Percentiles rank a stretch among this genome's conserved stretches.
These are phyloP conservation scores for Cryptococcus depauperatus DNA, from an alignment of 1,284 basidiomycete genomes.

Conservation along the genomic window DNA sequence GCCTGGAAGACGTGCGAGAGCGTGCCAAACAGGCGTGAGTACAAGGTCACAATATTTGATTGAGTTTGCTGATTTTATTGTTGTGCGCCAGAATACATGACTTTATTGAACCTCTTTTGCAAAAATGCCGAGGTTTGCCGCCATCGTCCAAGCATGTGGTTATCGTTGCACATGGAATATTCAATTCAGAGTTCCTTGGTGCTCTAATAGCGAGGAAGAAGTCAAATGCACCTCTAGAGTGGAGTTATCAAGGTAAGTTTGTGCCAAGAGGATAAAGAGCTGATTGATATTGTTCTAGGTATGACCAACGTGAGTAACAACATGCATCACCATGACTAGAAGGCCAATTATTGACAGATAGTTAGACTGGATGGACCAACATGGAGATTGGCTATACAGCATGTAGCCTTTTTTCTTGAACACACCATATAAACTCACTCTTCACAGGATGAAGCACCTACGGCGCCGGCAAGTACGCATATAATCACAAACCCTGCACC, in stretches of 20 bases:
- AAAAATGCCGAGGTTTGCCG: conserved; percentile 22
- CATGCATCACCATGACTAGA: background rate
- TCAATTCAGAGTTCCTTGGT: conserved; percentile 44
- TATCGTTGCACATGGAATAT: conserved; percentile 46
- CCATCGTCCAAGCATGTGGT: conserved; percentile 28
- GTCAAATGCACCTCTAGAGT: conserved; percentile 33
- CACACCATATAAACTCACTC: background rate
- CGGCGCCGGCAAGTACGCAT: conserved; percentile 6
- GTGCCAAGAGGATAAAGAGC: background rate
- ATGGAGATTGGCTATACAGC: conserved; percentile 43
- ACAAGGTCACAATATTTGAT: background rate
- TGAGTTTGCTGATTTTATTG: too few relatives aligned
- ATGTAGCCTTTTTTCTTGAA: too few relatives aligned
- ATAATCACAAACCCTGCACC: conserved; percentile 20
- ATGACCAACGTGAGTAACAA: conserved; percentile 44
- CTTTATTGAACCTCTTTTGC: conserved; percentile 38
- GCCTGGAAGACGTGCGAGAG: conserved; percentile 38
- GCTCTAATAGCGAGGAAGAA: conserved; percentile 38
- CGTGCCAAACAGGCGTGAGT: conserved; percentile 43
- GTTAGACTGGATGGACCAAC: conserved; percentile 47
- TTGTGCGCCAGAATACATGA: conserved; percentile 24
- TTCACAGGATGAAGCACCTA: conserved; percentile 17
- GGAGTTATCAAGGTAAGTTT: conserved; percentile 39
- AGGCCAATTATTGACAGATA: background rate
- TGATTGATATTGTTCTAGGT: conserved; percentile 17